Evolutionary conservation across 1,284 basidiomycete genomes (phyloP), one percentile per base, ranked within the genome.

Genomic region (Apiotrichum brassicae): DNA sequence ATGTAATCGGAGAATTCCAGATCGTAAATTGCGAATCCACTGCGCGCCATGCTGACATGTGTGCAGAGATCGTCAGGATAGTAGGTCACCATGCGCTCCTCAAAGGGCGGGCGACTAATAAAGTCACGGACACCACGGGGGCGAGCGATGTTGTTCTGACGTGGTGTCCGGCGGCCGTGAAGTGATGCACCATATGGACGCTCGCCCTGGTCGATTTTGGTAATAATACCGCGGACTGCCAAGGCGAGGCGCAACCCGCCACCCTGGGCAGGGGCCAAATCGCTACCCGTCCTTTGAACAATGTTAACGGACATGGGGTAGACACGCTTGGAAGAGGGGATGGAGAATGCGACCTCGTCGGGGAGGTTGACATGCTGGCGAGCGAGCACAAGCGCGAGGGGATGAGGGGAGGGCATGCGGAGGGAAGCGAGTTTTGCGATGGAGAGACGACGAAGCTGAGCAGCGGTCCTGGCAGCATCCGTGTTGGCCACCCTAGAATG

Each of bases 1-100:
- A 71, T 65, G 53, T 69, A 65, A 18, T 58, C 42, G 5, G 62
- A 62, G 44, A 61, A 71, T 37, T 71, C 67, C 37, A 71, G 54
- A 34, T 69, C 67, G 61, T 62, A 65, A 3, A 71, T 59, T 4
- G 62, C 69, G 41, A 63, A 66, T 11, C 65, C 69, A 11, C 61
- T 62, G 30, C 66, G 57, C 12, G 69, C 69, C 61, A 66, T 69
- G 9, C 52, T 58, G 23, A 71, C 61, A 18, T 61, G 63, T 23
- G 62, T 61, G 52, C 54, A 60, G 5, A 38, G 46, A 13, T 57
- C 59, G 40, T 63, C 58, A 7, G 65, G 56, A 48, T 53, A 65
- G 36, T 53, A 65, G 8, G 65, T 60, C 20, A 63, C 49, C 40
- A 59, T 65, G 23, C 69, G 60, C 46, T 71, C 66, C 54, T 71